Evolutionary conservation across 768 basidiomycete genomes (phyloP).

Genomic region (Floccularia luteovirens): DNA sequence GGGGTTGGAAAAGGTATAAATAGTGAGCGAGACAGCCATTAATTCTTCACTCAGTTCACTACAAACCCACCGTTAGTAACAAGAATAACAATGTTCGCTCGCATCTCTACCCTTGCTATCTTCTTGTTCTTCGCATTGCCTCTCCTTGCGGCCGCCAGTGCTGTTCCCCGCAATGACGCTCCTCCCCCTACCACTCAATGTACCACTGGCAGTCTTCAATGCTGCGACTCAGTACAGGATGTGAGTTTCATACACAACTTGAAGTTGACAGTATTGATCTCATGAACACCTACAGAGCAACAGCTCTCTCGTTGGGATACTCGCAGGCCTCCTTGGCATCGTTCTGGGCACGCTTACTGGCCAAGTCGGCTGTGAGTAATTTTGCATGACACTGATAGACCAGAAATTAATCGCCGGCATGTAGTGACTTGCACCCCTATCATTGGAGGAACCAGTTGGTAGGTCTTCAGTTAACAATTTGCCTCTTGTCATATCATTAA

Average conservation of each 20-base stretch:
- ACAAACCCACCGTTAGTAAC: too few species aligned
- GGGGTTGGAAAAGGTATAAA: too few species aligned
- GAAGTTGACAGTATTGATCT: neutral
- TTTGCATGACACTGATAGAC: neutral
- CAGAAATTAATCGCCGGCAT: neutral
- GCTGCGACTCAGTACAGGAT: neutral
- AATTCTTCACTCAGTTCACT: too few species aligned
- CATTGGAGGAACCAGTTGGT: neutral
- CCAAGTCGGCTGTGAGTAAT: neutral
- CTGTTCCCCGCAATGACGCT: conserved; percentile 8
- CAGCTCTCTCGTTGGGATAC: neutral
- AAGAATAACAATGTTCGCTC: conserved; percentile 16
- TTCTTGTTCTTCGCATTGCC: conserved; percentile 13
- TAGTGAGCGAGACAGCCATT: too few species aligned
- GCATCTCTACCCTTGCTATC: conserved; percentile 9
- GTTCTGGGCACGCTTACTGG: neutral
- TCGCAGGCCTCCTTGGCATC: neutral
- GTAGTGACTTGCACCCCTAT: neutral
- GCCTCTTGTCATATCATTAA: neutral
- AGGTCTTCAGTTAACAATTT: neutral
- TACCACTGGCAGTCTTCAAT: neutral
- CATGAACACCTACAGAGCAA: neutral
- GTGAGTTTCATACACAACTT: neutral
- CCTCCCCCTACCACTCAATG: neutral
- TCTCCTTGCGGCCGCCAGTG: conserved; percentile 11